Evolutionary conservation across 306 rosid genomes (phyloP).

Genomic region (Castanea crenata): DNA sequence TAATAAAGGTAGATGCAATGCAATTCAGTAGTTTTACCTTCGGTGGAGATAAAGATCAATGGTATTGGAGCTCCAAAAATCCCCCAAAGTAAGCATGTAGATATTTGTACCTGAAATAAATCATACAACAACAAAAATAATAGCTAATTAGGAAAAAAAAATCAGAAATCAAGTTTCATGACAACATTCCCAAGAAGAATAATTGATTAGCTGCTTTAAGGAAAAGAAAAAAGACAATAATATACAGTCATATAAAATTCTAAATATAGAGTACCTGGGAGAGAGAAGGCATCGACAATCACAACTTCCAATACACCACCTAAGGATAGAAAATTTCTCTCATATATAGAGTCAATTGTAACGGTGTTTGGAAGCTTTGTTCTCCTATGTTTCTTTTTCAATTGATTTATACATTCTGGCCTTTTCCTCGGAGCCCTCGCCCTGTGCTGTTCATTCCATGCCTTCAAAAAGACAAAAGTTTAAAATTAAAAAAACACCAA

Average conservation of each 20-base stretch:
- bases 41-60: constrained; percentile 92
- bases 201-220: neutral
- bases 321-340: constrained; percentile 74
- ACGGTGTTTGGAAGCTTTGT: constrained; percentile 72
- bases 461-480: constrained; percentile 32
- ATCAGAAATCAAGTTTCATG: neutral
- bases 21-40: constrained; percentile 43
- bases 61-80: constrained; percentile 85
- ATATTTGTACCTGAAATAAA: constrained; percentile 74
- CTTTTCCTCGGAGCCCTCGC: constrained; percentile 69
- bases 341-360: constrained; percentile 76
- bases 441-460: constrained; percentile 77
- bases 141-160: constrained; percentile 4
- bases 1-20: constrained; percentile 1
- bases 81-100: constrained; percentile 80
- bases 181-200: neutral
- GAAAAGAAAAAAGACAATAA: neutral
- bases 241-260: neutral
- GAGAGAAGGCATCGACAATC: constrained; percentile 63
- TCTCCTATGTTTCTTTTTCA: constrained; percentile 54
- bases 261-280: constrained; percentile 60
- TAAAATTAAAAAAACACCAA: constrained; percentile 6
- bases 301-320: constrained; percentile 72
- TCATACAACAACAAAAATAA: constrained; percentile 6
- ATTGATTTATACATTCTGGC: constrained; percentile 52